Percentiles rank a stretch among this genome's conserved stretches.
These are phyloP conservation scores for Suhomyces kilbournensis DNA, from an alignment of 805 yeast species.

Conservation along the genomic window DNA sequence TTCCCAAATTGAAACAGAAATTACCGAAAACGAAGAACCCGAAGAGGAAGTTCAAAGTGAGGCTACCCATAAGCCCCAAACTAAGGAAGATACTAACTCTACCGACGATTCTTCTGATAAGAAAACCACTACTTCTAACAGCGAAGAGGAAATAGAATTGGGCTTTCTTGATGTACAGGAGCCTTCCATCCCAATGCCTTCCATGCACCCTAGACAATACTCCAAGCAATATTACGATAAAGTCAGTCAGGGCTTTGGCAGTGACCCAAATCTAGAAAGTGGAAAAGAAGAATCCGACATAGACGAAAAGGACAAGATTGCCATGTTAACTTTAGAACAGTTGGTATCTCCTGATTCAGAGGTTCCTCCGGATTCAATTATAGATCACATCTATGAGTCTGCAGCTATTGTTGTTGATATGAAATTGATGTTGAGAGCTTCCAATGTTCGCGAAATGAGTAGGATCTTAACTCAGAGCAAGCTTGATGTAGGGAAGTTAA, in stretches of 20 bases:
- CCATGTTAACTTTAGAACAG: conserved; percentile 49
- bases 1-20: neutral
- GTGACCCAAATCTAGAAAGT: conserved; percentile 12
- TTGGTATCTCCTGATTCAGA: conserved; percentile 55
- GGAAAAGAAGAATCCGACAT: conserved; percentile 15
- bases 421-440: conserved; percentile 56
- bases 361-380: conserved; percentile 51
- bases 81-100: conserved; percentile 10
- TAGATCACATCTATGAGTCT: conserved; percentile 60
- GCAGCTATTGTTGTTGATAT: conserved; percentile 62
- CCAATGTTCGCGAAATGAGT: conserved; percentile 53
- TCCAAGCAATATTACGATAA: neutral
- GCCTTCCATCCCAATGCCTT: conserved; percentile 1
- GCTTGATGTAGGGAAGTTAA: conserved; percentile 22
- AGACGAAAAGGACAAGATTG: conserved; percentile 16
- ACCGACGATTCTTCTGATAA: conserved; percentile 25
- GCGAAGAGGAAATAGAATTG: conserved; percentile 29
- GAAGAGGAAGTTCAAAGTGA: neutral
- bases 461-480: conserved; percentile 32
- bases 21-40: conserved; percentile 4
- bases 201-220: conserved; percentile 1
- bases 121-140: conserved; percentile 16
- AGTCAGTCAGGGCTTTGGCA: neutral
- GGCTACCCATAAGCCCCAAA: neutral
- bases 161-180: conserved; percentile 29